phyloP scores from a whole-genome alignment of 331 rosid genomes.

The Acacia pycnantha region DNA sequence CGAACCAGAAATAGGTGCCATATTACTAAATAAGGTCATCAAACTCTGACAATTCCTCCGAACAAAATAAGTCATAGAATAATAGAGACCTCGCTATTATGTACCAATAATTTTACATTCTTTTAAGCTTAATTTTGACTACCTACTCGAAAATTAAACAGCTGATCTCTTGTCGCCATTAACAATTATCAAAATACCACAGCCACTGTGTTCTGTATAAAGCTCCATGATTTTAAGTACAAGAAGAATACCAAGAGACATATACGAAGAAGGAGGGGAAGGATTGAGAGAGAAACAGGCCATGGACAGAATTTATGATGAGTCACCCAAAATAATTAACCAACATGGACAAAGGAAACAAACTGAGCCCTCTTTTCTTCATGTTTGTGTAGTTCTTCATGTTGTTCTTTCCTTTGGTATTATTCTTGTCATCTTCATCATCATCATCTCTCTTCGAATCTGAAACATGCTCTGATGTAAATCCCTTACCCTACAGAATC shows the following conservation, averaged over 20 bases:
- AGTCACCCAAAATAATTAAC: constrained; percentile 62
- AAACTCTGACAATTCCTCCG: constrained; percentile 4
- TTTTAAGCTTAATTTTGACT: background rate
- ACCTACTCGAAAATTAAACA: background rate
- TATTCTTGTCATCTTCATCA: constrained; percentile 3
- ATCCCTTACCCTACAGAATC: constrained; percentile 46
- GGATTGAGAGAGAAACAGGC: background rate
- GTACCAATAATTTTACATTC: background rate
- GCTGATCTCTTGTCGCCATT: background rate
- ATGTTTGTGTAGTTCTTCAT: constrained; percentile 48
- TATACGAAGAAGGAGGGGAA: background rate
- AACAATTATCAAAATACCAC: constrained; percentile 10
- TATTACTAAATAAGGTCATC: background rate
- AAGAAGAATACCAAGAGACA: constrained; percentile 21
- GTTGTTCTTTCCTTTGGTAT: constrained; percentile 31
- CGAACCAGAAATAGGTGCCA: background rate
- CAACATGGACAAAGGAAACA: constrained; percentile 81
- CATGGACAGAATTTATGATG: constrained; percentile 15
- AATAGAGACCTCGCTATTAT: constrained; percentile 1
- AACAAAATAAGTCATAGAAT: background rate
- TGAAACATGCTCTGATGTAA: constrained; percentile 43
- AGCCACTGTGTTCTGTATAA: constrained; percentile 10
- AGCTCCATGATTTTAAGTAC: constrained; percentile 18
- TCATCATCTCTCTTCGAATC: constrained; percentile 43
- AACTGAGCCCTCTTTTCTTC: constrained; percentile 68